phyloP scores from a whole-genome alignment of 176 grass and related monocot genomes.

The Eragrostis curvula region DNA sequence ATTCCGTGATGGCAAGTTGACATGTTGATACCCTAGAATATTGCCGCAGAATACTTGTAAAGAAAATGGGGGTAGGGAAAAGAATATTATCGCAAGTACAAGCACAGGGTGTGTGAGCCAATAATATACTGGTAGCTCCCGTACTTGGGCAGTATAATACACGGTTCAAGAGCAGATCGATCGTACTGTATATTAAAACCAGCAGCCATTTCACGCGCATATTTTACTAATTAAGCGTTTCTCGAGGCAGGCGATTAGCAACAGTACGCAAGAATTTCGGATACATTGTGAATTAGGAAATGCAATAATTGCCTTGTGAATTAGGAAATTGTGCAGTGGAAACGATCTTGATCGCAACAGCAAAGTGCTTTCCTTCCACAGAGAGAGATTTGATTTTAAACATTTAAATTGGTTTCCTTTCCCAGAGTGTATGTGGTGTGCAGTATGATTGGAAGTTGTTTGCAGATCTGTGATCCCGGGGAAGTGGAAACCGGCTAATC shows the following conservation, averaged over 20 bases:
- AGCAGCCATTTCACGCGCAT: conserved; percentile 28
- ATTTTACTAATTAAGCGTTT: background rate
- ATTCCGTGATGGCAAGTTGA: conserved; percentile 47
- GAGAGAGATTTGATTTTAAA: background rate
- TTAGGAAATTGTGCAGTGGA: background rate
- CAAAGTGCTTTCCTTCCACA: background rate
- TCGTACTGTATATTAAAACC: background rate
- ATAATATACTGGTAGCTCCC: conserved; percentile 25
- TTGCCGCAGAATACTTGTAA: conserved; percentile 26
- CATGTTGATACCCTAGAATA: conserved; percentile 37
- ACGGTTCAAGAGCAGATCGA: background rate
- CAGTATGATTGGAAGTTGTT: background rate
- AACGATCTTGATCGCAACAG: conserved; percentile 8
- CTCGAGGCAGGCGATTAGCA: background rate
- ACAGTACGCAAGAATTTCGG: background rate
- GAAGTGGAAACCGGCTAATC: conserved; percentile 1
- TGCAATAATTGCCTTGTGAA: background rate
- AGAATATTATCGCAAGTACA: conserved; percentile 45
- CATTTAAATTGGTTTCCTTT: background rate
- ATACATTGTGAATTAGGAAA: background rate
- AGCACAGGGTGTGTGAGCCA: conserved; percentile 44
- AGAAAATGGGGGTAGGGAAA: conserved; percentile 8
- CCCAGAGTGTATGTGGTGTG: background rate
- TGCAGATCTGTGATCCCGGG: conserved; percentile 21
- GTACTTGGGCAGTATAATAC: conserved; percentile 30